A percentile compares a stretch with the other conserved stretches of the same genome.
Evolutionary conservation across 768 basidiomycete species (phyloP).

Genomic region (Leccinellum luteum): DNA sequence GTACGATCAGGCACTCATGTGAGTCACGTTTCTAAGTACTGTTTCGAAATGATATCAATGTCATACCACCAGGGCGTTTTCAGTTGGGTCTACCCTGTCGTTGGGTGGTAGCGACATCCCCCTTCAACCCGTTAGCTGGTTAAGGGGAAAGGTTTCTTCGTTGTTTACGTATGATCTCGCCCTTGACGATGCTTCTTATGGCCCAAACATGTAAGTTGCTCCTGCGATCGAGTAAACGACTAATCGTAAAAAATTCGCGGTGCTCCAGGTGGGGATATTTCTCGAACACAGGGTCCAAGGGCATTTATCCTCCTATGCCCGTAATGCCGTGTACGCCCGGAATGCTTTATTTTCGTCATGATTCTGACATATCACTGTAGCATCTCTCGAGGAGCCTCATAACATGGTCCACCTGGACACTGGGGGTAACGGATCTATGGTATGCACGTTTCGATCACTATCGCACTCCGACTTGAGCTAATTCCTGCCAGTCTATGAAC

Average conservation of each 20-base stretch:
- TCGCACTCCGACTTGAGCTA: neutral
- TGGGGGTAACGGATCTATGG: conserved; percentile 19
- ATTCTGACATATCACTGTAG: conserved; percentile 2
- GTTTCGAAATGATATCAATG: neutral
- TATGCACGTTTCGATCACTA: neutral
- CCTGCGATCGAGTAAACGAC: neutral
- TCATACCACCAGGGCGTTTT: conserved; percentile 6
- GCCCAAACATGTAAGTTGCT: conserved; percentile 16
- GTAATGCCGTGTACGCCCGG: conserved; percentile 6
- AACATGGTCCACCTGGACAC: conserved; percentile 18
- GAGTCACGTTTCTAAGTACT: neutral
- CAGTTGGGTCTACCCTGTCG: neutral
- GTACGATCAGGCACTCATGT: conserved; percentile 15
- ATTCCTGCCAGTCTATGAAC: conserved; percentile 4
- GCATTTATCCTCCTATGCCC: conserved; percentile 2
- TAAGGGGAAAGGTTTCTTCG: conserved; percentile 14
- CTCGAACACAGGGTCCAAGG: neutral
- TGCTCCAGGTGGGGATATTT: conserved; percentile 19
- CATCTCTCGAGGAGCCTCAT: conserved; percentile 19
- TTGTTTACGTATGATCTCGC: conserved; percentile 18
- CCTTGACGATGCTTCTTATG: conserved; percentile 4
- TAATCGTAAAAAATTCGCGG: neutral
- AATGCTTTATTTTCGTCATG: neutral
- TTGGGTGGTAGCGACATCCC: neutral
- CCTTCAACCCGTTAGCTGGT: conserved; percentile 11